Evolutionary conservation across 805 yeast genomes (phyloP).

Genomic region (Saturnispora serradocipensis): DNA sequence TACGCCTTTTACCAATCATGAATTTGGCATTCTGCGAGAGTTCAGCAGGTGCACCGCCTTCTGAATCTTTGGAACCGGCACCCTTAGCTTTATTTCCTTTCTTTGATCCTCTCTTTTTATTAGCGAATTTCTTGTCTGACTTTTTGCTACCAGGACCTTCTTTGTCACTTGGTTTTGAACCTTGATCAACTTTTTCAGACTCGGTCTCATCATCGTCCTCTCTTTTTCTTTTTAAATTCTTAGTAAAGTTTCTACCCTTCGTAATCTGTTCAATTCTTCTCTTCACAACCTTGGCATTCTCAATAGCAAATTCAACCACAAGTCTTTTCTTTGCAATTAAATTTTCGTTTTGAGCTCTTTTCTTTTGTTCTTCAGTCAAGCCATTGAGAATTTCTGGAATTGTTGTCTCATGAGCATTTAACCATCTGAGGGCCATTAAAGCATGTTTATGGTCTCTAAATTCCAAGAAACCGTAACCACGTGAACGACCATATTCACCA

Average conservation of each 20-base stretch:
- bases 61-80: slow-evolving; percentile 5
- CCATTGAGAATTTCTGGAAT: slow-evolving; percentile 62
- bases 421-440: slow-evolving; percentile 93
- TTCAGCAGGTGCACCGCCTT: slow-evolving; percentile 4
- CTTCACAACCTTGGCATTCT: slow-evolving; percentile 87
- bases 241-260: slow-evolving; percentile 18
- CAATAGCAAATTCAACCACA: slow-evolving; percentile 92
- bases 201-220: slow-evolving; percentile 11
- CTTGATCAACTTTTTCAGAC: slow-evolving; percentile 11
- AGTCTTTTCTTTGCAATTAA: slow-evolving; percentile 53
- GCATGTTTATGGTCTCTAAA: slow-evolving; percentile 88
- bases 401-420: slow-evolving; percentile 84
- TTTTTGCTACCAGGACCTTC: slow-evolving; percentile 16
- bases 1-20: slow-evolving; percentile 62
- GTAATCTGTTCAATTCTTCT: slow-evolving; percentile 69
- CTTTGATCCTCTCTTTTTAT: slow-evolving; percentile 22
- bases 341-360: slow-evolving; percentile 44
- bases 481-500: slow-evolving; percentile 79
- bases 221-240: slow-evolving; percentile 21
- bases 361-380: slow-evolving; percentile 58
- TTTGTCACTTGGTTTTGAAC: not conserved
- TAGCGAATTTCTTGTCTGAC: slow-evolving; percentile 8
- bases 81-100: slow-evolving; percentile 12
- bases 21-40: slow-evolving; percentile 49
- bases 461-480: slow-evolving; percentile 96